Evolutionary conservation across 2,329 filamentous ascomycete species (phyloP).

Genomic region (Capronia americana): DNA sequence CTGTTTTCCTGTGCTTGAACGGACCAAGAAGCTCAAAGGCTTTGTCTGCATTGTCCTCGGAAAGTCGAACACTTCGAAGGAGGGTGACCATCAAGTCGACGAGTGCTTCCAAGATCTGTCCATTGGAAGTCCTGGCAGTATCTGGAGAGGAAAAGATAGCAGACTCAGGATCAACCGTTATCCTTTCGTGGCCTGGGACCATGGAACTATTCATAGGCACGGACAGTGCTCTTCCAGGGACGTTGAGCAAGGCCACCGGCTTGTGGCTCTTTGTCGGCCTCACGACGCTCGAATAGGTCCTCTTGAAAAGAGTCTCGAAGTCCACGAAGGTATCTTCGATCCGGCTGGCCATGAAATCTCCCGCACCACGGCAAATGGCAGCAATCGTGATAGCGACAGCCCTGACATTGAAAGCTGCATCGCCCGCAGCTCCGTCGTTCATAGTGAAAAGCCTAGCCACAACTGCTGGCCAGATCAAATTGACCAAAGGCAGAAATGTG

Average conservation of each 20-base stretch:
- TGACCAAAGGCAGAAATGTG: constrained; percentile 84
- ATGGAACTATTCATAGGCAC: background rate
- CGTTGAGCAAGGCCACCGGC: background rate
- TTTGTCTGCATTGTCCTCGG: constrained; percentile 49
- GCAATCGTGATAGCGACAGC: constrained; percentile 74
- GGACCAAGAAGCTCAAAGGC: constrained; percentile 48
- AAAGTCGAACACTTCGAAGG: constrained; percentile 48
- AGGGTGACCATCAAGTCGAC: constrained; percentile 48
- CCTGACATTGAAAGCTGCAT: constrained; percentile 40
- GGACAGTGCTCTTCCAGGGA: background rate
- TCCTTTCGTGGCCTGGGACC: background rate
- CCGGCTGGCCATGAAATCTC: constrained; percentile 79
- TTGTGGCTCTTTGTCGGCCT: background rate
- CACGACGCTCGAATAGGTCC: constrained; percentile 5
- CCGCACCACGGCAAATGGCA: constrained; percentile 72
- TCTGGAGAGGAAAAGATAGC: constrained; percentile 5
- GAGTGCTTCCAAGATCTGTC: constrained; percentile 33
- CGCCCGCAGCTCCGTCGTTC: constrained; percentile 66
- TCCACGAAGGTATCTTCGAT: constrained; percentile 71
- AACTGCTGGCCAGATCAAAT: constrained; percentile 87
- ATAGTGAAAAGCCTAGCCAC: constrained; percentile 64
- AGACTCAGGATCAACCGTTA: background rate
- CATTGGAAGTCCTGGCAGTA: constrained; percentile 19
- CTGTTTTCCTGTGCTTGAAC: constrained; percentile 11
- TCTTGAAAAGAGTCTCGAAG: constrained; percentile 50